Evolutionary conservation across 129 eudicot species (phyloP).

Genomic region (Helianthus tuberosus): DNA sequence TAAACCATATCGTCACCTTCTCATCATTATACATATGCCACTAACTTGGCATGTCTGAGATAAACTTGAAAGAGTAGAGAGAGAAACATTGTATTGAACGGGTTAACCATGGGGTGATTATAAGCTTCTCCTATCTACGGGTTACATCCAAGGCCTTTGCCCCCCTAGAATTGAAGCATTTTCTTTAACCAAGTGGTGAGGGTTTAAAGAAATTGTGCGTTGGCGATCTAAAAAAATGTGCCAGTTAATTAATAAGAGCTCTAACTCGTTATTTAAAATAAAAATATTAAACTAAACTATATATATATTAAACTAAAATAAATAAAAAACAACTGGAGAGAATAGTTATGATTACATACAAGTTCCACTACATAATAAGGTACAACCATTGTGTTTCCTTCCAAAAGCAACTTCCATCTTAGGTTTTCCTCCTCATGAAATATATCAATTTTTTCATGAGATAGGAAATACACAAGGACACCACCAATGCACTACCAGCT

Average conservation of each 20-base stretch:
- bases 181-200: too few relatives aligned
- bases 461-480: slow-evolving; percentile 26
- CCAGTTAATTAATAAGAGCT: too few relatives aligned
- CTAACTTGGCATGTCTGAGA: slow-evolving; percentile 32
- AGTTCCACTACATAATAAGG: slow-evolving; percentile 28
- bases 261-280: too few relatives aligned
- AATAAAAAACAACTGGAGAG: neutral
- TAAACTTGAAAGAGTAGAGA: neutral
- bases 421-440: slow-evolving; percentile 48
- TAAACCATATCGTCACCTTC: slow-evolving; percentile 37
- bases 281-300: too few relatives aligned
- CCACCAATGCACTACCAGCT: slow-evolving; percentile 18
- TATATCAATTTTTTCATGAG: slow-evolving; percentile 35
- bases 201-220: too few relatives aligned
- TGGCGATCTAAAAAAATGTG: too few relatives aligned
- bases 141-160: too few relatives aligned
- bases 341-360: slow-evolving; percentile 20
- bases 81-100: neutral
- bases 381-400: slow-evolving; percentile 21
- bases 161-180: too few relatives aligned
- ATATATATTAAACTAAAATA: too few relatives aligned
- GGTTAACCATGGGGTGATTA: too few relatives aligned
- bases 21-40: slow-evolving; percentile 38
- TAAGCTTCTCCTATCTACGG: too few relatives aligned
- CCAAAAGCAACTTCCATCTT: slow-evolving; percentile 25